phyloP scores from a whole-genome alignment of 305 asterid genomes.

The Rubia occidens region DNA sequence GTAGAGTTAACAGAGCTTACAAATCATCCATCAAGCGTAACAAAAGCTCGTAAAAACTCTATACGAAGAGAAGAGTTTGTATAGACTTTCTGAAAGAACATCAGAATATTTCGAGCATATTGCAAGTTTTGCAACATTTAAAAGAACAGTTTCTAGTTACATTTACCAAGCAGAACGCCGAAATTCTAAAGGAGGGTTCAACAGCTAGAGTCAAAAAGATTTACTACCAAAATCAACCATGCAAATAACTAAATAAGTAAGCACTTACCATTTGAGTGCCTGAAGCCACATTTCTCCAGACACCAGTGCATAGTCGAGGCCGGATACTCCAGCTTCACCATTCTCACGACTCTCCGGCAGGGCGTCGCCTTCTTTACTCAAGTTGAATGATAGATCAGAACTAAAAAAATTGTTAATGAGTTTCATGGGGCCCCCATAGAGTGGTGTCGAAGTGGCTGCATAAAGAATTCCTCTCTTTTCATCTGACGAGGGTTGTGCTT shows the following conservation, averaged over 20 bases:
- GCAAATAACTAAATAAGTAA: neutral
- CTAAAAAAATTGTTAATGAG: conserved; percentile 66
- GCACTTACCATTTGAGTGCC: conserved; percentile 75
- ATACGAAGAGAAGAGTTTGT: neutral
- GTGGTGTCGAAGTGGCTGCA: conserved; percentile 50
- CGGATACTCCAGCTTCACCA: conserved; percentile 61
- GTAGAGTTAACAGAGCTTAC: neutral
- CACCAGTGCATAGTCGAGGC: conserved; percentile 82
- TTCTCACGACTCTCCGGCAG: conserved; percentile 35
- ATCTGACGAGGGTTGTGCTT: conserved; percentile 58
- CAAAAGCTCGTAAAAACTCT: neutral
- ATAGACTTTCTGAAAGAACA: neutral
- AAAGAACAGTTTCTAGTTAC: neutral
- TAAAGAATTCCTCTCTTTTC: conserved; percentile 52
- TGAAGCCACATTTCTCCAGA: conserved; percentile 79
- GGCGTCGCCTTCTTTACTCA: conserved; percentile 59
- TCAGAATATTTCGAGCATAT: neutral
- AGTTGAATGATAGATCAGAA: conserved; percentile 67
- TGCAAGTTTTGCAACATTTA: neutral
- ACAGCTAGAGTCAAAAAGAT: neutral
- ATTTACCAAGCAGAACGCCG: neutral
- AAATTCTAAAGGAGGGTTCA: conserved; percentile 3
- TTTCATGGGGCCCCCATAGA: conserved; percentile 81
- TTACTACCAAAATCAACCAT: conserved; percentile 6
- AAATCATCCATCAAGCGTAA: neutral